phyloP scores from a whole-genome alignment of 169 alveolate species.

The Plasmodium cynomolgi region DNA sequence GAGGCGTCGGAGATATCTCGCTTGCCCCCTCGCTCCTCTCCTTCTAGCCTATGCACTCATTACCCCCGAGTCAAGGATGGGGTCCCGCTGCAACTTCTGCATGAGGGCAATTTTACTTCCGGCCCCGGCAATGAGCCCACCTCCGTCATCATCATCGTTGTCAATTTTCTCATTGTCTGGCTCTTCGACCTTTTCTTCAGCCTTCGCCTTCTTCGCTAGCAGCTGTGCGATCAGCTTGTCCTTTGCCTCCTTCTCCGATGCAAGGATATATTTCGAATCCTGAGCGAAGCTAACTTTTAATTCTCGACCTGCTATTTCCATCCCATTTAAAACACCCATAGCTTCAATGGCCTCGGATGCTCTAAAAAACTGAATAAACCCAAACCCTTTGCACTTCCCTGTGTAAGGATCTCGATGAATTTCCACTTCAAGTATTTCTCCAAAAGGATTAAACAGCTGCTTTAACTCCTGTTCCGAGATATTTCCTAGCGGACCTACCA shows the following conservation, averaged over 20 bases:
- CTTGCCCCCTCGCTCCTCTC: not conserved
- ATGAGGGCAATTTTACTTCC: constrained; percentile 84
- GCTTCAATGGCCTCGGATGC: constrained; percentile 97
- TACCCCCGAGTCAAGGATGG: constrained; percentile 17
- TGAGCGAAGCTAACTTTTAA: constrained; percentile 89
- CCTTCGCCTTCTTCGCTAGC: not conserved
- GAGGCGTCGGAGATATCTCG: not conserved
- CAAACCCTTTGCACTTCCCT: constrained; percentile 93
- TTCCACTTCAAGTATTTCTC: constrained; percentile 94
- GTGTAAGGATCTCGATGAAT: constrained; percentile 91
- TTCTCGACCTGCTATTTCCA: constrained; percentile 93
- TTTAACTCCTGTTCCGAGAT: constrained; percentile 92
- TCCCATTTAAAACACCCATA: constrained; percentile 94
- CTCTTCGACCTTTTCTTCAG: constrained; percentile 80
- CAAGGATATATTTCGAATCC: constrained; percentile 73
- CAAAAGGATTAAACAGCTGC: constrained; percentile 95
- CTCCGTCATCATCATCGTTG: constrained; percentile 80
- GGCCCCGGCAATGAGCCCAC: constrained; percentile 87
- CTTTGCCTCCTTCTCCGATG: constrained; percentile 33
- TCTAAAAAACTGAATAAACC: constrained; percentile 91
- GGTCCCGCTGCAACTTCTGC: constrained; percentile 84
- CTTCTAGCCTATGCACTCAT: not conserved
- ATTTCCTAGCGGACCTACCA: constrained; percentile 90
- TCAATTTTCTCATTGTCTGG: constrained; percentile 83
- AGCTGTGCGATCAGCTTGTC: constrained; percentile 18